Base-by-base conservation (phyloP, 2,329 filamentous ascomycete species). In the Daldinia eschscholtzii region DNA sequence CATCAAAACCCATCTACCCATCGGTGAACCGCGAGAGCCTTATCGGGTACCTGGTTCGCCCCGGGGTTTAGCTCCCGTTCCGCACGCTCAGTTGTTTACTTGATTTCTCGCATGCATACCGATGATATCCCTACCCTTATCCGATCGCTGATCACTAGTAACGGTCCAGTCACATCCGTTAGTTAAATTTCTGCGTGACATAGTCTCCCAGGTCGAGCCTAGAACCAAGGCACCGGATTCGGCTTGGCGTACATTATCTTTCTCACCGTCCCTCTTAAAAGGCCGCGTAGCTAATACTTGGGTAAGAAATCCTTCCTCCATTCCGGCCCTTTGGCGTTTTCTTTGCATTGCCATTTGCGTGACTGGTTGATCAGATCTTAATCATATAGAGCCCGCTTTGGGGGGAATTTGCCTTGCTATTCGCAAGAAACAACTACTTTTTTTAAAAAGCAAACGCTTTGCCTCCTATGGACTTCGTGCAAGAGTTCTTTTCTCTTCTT, bases 401-500 rank as follows among this genome's bases (percentile, higher is more conserved):
- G 20, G 20, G 35, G 39, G 30, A 53, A 9, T 35, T 33, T 58
- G 26, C 46, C 55, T 56, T 65, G 46, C 48, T 37, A 23, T 57
- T 57, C n/a, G 52, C 61, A 57, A 60, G 26, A 64, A 37, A 37
- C 58, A 20, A 41, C 12, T 42, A 53, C 15, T 55, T 33, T 30
- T 20, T 30, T 37, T 30, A 63, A 23, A 1, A 30, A 55, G 37
- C 35, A 23, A 23, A 23, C 20, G 20, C 20, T 23, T 23, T 50
- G 56, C 50, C 58, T 39, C 64, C 57, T 65, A 74, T 74, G 72
- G 72, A 72, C 59, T 73, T 74, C 61, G 64, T 68, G 13, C 28
- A 65, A 39, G 67, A 74, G 55, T 74, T 73, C 69, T 73, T 74
- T 61, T 72, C 67, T 62, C 70, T 74, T 18, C 42, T 74, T 35